Evolutionary conservation across 116 monocot genomes (phyloP), one percentile per base, ranked within the genome.

Genomic region (Cymodocea nodosa): DNA sequence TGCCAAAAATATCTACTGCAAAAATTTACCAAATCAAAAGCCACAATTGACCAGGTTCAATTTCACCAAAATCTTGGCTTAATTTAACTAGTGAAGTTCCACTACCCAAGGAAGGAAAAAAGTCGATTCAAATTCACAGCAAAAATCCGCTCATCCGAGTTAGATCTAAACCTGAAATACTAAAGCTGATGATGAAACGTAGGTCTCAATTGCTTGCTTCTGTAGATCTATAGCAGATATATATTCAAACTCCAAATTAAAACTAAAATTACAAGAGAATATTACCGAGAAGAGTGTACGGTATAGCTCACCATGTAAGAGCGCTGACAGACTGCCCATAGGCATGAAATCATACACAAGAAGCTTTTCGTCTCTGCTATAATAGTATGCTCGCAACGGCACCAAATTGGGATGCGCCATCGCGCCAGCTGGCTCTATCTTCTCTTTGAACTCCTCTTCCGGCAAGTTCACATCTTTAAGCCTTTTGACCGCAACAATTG

Each of bases 321-420:
- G 75, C 18, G 87, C 78, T 49, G 93, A 93, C 49, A 93, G 79
- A 71, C 93, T 93, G 35, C 88, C 88, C 79, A 77, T 77, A 56
- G 80, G 72, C 78, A 93, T 85, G 79, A 81, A 93, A 53, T 88
- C 88, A 53, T 88, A 93, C 19, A 93, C 93, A 10, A 85, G 73
- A 39, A 93, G 81, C 79, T 88, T 88, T 85, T 93, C 93, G 50
- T 93, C 85, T 53, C 81, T 87, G 88, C 88, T 85, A 68, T 70
- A 85, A 60, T 83, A 85, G 62, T 93, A 93, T 15, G 88, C 88
- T 63, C 67, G 54, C 14, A 88, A 68, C 1, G 83, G 77, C 23
- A 93, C 88, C 10, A 93, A 66, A 60, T 85, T 83, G 2, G 74
- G 73, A 67, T 93, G 88, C 19, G 74, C 65, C 83, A 93, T 75